Base-by-base conservation (phyloP, 352 stramenopile genomes). In the Phytophthora podocarpi region DNA sequence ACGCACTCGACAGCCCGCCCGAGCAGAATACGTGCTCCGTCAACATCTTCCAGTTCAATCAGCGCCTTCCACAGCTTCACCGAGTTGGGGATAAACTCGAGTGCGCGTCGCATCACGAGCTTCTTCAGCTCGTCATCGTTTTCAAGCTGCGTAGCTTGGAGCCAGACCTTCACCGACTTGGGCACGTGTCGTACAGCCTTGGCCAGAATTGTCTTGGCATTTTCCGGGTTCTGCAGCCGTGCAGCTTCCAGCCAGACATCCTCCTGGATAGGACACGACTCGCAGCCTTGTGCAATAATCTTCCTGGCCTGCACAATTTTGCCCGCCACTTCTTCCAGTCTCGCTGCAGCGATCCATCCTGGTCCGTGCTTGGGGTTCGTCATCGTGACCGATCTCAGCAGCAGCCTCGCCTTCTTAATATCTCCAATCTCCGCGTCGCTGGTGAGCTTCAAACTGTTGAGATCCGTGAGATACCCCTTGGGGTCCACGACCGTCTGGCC, bases 241-340 rank as follows among this genome's bases (percentile, higher is more conserved):
- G 96, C 92, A 0, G 97, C 97, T 76, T 99, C 98, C 12, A 99
- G 78, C 98, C 97, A 99, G 12, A 99, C 96, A 74, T 99, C 97
- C 67, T 99, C 97, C 49, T 90, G 95, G 0, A 93, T 96, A 1
- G 97, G 91, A 75, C 97, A 99, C 15, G 82, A 91, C 69, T 99
- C 92, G 57, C 97, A 99, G 20, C 96, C 98, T 51, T 99, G 85
- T 16, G 97, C 91, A 59, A 99, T 99, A 31, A 99, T 87, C 72
- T 98, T 99, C 7, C 97, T 85, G 11, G 98, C 98, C 59, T 98
- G 91, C 55, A 96, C 84, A 40, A 97, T 91, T 68, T 99, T 98
- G 4, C 95, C 95, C 0, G 97, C 96, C 12, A 97, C 93, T 75
- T 99, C 97, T 65, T 99, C 97, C 11, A 99, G 82, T 15, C 97